phyloP scores from a whole-genome alignment of 2,329 filamentous ascomycete species.

The Penicillium sp. region DNA sequence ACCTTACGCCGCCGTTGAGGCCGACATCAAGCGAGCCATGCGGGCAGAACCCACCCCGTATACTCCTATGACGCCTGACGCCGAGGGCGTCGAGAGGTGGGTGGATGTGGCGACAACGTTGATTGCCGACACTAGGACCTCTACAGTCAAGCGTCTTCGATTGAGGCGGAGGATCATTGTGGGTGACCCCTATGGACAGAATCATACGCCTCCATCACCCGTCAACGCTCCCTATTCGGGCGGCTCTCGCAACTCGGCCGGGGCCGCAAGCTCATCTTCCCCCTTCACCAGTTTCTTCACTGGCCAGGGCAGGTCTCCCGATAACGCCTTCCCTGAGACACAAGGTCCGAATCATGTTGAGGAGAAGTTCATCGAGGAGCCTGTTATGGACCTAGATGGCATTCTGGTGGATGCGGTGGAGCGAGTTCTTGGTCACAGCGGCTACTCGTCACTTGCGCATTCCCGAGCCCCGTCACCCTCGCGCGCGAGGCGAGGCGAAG shows the following conservation, averaged over 20 bases:
- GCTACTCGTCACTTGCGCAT: constrained; percentile 46
- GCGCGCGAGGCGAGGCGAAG: constrained; percentile 40
- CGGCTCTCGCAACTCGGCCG: constrained; percentile 32
- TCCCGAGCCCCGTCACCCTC: constrained; percentile 48
- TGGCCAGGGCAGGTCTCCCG: constrained; percentile 32
- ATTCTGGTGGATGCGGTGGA: constrained; percentile 62
- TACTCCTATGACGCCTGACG: constrained; percentile 40
- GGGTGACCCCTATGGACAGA: constrained; percentile 23
- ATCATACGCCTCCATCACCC: constrained; percentile 29
- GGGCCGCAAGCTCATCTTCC: constrained; percentile 28
- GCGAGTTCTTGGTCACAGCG: constrained; percentile 54
- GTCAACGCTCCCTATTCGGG: constrained; percentile 26
- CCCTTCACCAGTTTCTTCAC: constrained; percentile 36
- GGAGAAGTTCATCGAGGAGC: constrained; percentile 58
- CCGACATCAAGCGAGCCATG: constrained; percentile 62
- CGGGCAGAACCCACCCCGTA: constrained; percentile 55
- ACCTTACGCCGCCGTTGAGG: constrained; percentile 56
- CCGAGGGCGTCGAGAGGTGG: constrained; percentile 52
- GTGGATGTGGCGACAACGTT: constrained; percentile 61
- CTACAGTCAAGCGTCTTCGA: constrained; percentile 60
- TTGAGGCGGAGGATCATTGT: constrained; percentile 52
- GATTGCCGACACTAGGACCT: constrained; percentile 58
- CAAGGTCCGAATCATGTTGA: constrained; percentile 44
- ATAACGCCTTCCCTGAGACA: constrained; percentile 21
- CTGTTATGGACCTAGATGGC: constrained; percentile 61